Base-by-base conservation (phyloP, 2,329 filamentous ascomycete species). In the Coniochaeta sp. region DNA sequence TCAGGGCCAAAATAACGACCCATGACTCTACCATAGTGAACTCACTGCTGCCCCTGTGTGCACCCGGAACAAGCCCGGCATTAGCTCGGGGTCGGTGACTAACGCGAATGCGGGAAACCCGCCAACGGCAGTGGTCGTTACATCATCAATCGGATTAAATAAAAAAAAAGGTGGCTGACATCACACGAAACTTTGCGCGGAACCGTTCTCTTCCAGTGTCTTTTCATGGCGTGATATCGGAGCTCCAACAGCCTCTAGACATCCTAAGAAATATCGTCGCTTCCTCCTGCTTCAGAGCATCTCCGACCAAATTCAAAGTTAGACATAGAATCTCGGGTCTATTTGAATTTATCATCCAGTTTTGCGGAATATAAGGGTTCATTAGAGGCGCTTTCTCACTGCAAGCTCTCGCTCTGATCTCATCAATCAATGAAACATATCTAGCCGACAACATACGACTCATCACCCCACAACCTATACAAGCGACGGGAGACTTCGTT, bases 51-150 rank as follows among this genome's bases (percentile, higher is more conserved):
- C 6, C 40, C 31, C 34, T 12, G 34, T 14, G 12, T 36, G 3
- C n/a, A n/a, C n/a, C 43, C 47, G 47, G 47, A 52, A 52, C 47
- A 52, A 52, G 47, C 26, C 47, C 47, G 47, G 47, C n/a, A 52
- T 52, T 28, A 52, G 22, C 47, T 52, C 47, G 47, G 47, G 9
- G 22, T 26, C 47, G 47, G 9, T 52, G 47, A 52, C 47, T 52
- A 52, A 52, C 9, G 16, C 24, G 3, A 52, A 52, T 12, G 22
- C 47, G 11, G 19, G 43, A 8, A 36, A 36, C 34, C 34, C 34
- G 34, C 19, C 47, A 52, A 38, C 54, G n/a, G n/a, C 31, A 57
- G 22, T 36, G 3, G 12, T n/a, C 16, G 31, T 38, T 57, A 57
- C 54, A 57, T 36, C 54, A 57, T 57, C 11, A 6, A 56, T 6